These are phyloP conservation scores for Lactarius indigo DNA, from an alignment of 768 basidiomycete genomes.

Conservation along the genomic window DNA sequence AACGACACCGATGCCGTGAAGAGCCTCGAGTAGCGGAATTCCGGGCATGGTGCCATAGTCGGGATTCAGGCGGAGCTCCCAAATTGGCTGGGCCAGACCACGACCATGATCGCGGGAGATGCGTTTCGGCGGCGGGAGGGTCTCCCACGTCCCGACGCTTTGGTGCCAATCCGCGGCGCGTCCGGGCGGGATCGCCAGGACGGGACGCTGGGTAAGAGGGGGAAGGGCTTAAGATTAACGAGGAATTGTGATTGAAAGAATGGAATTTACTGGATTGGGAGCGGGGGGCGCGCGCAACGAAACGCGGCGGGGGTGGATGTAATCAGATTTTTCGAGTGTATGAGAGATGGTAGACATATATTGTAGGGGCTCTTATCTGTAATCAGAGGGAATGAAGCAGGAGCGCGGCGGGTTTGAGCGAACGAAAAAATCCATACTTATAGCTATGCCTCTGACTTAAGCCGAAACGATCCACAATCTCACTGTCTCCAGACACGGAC, in stretches of 20 bases:
- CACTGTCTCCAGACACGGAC: background rate
- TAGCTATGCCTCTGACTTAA: background rate
- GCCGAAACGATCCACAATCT: background rate
- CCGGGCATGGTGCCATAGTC: conserved; percentile 20
- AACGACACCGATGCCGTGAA: conserved; percentile 10
- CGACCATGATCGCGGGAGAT: background rate
- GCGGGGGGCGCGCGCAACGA: conserved; percentile 17
- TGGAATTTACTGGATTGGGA: conserved; percentile 12
- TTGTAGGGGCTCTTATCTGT: background rate
- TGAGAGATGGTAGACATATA: background rate
- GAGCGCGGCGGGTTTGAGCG: too few relatives aligned
- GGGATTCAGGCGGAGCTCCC: conserved; percentile 15
- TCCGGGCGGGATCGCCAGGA: conserved; percentile 13
- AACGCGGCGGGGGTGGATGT: background rate
- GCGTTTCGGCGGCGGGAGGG: conserved; percentile 13
- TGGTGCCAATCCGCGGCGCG: conserved; percentile 22
- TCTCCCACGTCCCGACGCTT: conserved; percentile 1
- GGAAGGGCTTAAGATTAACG: background rate
- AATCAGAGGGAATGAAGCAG: background rate
- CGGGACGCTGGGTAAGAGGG: background rate
- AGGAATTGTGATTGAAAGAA: background rate
- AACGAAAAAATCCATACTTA: background rate
- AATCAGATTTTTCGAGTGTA: background rate
- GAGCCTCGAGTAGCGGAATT: conserved; percentile 18
- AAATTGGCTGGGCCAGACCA: conserved; percentile 6